phyloP scores from a whole-genome alignment of 148 eudicot species.

The Amaranthus palmeri region DNA sequence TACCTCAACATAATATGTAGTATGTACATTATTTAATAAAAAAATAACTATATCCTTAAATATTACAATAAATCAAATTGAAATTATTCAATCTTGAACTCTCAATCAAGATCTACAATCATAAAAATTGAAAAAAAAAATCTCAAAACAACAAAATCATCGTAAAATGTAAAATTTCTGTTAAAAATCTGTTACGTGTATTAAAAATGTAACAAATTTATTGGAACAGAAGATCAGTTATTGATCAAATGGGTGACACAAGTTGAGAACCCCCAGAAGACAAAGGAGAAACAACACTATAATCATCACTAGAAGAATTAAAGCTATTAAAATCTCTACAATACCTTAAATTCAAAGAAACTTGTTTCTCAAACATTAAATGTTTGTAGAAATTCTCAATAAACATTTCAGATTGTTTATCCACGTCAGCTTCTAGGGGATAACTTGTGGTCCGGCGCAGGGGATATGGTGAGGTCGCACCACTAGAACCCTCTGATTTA shows the following conservation, averaged over 20 bases:
- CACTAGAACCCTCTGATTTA: conserved; percentile 9
- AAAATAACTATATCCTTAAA: no score
- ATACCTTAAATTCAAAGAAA: conserved; percentile 35
- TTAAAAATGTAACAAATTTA: no score
- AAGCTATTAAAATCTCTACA: conserved; percentile 10
- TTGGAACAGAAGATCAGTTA: no score
- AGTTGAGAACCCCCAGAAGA: conserved; percentile 12
- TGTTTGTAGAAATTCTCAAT: conserved; percentile 30
- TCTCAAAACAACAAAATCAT: no score
- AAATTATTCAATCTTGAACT: no score
- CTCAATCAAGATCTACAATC: no score
- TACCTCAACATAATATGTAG: no score
- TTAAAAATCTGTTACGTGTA: no score
- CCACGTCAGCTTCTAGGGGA: conserved; percentile 28
- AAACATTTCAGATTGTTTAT: conserved; percentile 34
- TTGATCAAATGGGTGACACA: conserved; percentile 15
- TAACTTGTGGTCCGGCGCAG: conserved; percentile 28
- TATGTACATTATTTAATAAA: no score
- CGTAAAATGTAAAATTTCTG: no score
- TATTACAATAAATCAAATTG: no score
- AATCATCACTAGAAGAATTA: conserved; percentile 1
- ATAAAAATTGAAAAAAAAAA: no score
- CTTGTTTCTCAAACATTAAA: conserved; percentile 30
- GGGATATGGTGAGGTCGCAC: conserved; percentile 9
- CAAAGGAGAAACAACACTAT: conserved; percentile 23